A percentile compares a stretch with the other conserved stretches of the same genome.
Conservation (phyloP, 2,329 filamentous ascomycete genomes). For the Cladobotryum protrusum region DNA sequence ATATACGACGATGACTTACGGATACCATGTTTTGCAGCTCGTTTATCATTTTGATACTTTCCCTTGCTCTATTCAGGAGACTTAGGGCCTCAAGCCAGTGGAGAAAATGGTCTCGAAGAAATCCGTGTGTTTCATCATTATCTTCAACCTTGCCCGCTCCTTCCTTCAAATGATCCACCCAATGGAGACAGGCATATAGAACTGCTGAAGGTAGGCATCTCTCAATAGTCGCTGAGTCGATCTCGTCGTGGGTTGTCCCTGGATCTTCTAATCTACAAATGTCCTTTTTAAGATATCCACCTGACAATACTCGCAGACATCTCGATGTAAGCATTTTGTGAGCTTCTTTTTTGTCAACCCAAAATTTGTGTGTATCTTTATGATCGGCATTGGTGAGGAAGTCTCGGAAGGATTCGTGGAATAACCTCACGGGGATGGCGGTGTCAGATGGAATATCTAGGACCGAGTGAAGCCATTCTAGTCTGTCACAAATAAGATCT, state of each 20-base stretch:
- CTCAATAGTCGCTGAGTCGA: background rate
- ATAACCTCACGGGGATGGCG: conserved; percentile 20
- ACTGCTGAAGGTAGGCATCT: conserved; percentile 16
- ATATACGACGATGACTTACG: background rate
- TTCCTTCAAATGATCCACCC: conserved; percentile 24
- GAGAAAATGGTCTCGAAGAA: conserved; percentile 32
- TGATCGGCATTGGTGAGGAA: conserved; percentile 18
- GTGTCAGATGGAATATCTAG: conserved; percentile 22
- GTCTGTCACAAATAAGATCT: conserved; percentile 13
- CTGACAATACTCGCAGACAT: conserved; percentile 21
- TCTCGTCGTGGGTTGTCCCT: background rate
- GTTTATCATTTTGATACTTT: conserved; percentile 9
- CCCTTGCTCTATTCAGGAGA: conserved; percentile 20
- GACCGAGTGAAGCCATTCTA: conserved; percentile 29
- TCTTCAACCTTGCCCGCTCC: conserved; percentile 22
- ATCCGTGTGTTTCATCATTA: conserved; percentile 16
- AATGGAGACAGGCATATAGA: conserved; percentile 35
- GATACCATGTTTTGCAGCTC: conserved; percentile 4
- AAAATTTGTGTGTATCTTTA: conserved; percentile 7
- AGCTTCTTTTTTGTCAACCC: conserved; percentile 3
- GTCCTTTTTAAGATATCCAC: background rate
- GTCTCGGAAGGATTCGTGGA: conserved; percentile 35
- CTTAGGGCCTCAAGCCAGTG: conserved; percentile 36
- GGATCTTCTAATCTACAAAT: conserved; percentile 10
- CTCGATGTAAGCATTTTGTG: conserved; percentile 7